phyloP scores from a whole-genome alignment of 805 yeast species.

The Candida patagonica region DNA sequence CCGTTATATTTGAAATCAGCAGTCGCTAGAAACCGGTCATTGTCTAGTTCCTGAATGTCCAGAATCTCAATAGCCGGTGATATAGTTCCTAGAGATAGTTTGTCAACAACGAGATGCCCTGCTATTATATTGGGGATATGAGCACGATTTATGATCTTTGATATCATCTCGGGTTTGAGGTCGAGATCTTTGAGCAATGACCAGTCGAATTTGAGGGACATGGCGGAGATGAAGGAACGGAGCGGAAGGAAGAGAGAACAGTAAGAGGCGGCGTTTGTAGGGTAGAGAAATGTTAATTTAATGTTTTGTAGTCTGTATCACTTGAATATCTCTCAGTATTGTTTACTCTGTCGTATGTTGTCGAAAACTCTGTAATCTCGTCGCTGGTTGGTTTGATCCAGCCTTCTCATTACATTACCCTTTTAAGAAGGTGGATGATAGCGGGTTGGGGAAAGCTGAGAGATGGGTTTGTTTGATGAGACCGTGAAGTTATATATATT shows the following conservation, averaged over 20 bases:
- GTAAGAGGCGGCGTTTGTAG: too few relatives aligned
- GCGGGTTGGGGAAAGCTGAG: too few relatives aligned
- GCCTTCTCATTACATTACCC: too few relatives aligned
- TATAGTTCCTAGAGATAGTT: conserved; percentile 47
- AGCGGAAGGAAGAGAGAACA: not conserved
- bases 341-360: too few relatives aligned
- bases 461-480: too few relatives aligned
- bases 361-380: too few relatives aligned
- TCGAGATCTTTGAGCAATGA: not conserved
- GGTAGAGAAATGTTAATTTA: too few relatives aligned
- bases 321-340: too few relatives aligned
- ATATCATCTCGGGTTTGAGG: not conserved
- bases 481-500: too few relatives aligned
- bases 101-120: conserved; percentile 49
- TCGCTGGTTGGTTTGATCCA: too few relatives aligned
- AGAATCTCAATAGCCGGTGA: conserved; percentile 68
- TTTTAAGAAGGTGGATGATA: too few relatives aligned
- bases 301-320: too few relatives aligned
- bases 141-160: conserved; percentile 22
- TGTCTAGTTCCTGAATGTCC: conserved; percentile 66
- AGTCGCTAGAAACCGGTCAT: conserved; percentile 45
- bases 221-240: not conserved
- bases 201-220: conserved; percentile 1
- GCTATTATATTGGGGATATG: conserved; percentile 25
- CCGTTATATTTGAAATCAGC: conserved; percentile 68